Percentiles rank a stretch among this genome's conserved stretches.
Conservation (phyloP, 2,329 filamentous ascomycete species). For the Gnomoniopsis sp. region DNA sequence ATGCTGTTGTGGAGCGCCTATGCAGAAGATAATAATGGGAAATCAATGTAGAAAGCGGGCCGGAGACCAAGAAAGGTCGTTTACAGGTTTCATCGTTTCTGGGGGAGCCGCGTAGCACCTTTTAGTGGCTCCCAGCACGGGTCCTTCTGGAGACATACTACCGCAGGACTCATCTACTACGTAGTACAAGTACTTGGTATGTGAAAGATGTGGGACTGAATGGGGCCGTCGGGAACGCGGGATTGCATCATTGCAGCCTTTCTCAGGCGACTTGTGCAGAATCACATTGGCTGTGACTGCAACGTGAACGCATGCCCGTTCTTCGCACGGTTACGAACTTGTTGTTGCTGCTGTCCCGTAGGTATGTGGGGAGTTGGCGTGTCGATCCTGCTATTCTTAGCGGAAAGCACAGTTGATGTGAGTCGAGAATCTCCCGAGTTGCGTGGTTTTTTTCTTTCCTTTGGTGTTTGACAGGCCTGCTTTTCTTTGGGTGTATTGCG, state of each 20-base stretch:
- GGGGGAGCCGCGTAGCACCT: neutral
- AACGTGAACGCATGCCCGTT: neutral
- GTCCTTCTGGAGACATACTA: neutral
- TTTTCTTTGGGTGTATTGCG: neutral
- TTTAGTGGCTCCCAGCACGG: neutral
- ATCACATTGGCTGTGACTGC: neutral
- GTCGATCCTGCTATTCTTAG: slow-evolving; percentile 1
- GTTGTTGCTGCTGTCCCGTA: neutral
- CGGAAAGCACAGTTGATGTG: neutral
- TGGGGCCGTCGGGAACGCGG: neutral
- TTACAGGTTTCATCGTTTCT: neutral
- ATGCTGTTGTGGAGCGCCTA: slow-evolving; percentile 5
- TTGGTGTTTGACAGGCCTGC: too few relatives aligned
- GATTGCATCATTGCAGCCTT: neutral
- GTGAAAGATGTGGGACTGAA: neutral
- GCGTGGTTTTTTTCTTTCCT: too few relatives aligned
- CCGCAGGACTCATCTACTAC: neutral
- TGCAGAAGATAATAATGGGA: slow-evolving; percentile 1
- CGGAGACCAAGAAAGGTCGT: slow-evolving; percentile 2
- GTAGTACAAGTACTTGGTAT: too few relatives aligned
- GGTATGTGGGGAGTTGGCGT: too few relatives aligned
- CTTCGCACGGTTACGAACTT: neutral
- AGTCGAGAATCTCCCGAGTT: too few relatives aligned
- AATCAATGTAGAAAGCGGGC: slow-evolving; percentile 4
- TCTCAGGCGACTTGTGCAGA: neutral